Conservation (phyloP, 1,139 yeast genomes). For the Blastobotrys buckinghamii region DNA sequence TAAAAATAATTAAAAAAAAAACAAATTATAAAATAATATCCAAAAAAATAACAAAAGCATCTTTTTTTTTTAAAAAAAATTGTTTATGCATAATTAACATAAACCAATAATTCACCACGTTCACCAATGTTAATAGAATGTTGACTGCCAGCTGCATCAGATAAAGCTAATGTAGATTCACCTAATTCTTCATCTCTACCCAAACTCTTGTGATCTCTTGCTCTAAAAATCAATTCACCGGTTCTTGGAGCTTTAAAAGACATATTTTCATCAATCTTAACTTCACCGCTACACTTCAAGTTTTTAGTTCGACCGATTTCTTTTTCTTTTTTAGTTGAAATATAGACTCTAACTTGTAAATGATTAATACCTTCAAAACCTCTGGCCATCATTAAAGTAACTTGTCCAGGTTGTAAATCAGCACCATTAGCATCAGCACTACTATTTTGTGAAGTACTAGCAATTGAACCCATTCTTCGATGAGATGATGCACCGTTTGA, state of each 20-base stretch:
- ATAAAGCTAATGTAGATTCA: slow-evolving; percentile 36
- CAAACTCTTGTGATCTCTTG: slow-evolving; percentile 65
- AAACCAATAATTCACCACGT: slow-evolving; percentile 20
- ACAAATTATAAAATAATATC: not conserved
- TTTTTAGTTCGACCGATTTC: slow-evolving; percentile 62
- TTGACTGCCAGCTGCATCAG: slow-evolving; percentile 25
- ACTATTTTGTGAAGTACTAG: slow-evolving; percentile 12
- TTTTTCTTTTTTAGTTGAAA: slow-evolving; percentile 36
- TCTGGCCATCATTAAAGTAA: slow-evolving; percentile 26
- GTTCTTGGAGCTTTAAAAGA: slow-evolving; percentile 62
- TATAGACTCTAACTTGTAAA: slow-evolving; percentile 30
- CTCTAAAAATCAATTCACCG: slow-evolving; percentile 51
- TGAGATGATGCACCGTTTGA: slow-evolving; percentile 7
- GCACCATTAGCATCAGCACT: slow-evolving; percentile 16
- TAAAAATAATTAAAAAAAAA: not conserved
- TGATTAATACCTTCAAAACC: slow-evolving; percentile 27
- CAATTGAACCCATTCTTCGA: slow-evolving; percentile 18
- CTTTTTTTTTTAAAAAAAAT: not conserved
- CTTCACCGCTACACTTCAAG: slow-evolving; percentile 44
- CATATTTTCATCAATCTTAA: slow-evolving; percentile 59
- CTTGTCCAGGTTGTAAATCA: slow-evolving; percentile 21
- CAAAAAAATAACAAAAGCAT: not conserved
- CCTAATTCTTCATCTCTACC: slow-evolving; percentile 69
- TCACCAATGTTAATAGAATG: slow-evolving; percentile 25
- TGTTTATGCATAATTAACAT: slow-evolving; percentile 10